Base-by-base conservation (phyloP, 345 rosid species). In the Eucalyptus regnans region DNA sequence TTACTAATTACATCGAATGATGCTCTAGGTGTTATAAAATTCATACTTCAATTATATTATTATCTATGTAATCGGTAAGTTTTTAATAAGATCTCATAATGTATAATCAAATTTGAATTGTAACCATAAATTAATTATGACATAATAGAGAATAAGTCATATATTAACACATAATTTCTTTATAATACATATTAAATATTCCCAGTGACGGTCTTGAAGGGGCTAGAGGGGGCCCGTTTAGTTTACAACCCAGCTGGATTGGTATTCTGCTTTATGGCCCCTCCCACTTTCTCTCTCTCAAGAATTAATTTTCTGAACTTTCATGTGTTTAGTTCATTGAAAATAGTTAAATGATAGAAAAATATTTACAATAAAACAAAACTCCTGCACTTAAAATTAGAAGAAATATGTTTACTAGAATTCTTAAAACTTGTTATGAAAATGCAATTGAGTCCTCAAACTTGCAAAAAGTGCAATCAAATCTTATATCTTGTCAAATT, bases 401-500 rank as follows among this genome's bases (percentile, higher is more conserved):
- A 56, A 16, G 22, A 1, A 56, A 9, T 23, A 17, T 17, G 56
- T 51, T 51, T 0, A 51, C 2, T 17, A 0, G 2, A 51, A 51
- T 51, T 51, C 22, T 0, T 51, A 17, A 51, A 51, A 17, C 1
- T 51, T 51, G 4, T 51, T 17, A 51, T 0, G 8, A 51, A 51
- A 3, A 51, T 51, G 2, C 0, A 51, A 17, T 51, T 51, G 1
- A 51, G 0, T 51, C 0, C 1, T 51, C 9, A 17, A 51, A 51
- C 2, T 51, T 17, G 1, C 0, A 17, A 51, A 51, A 51, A 17
- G 1, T 51, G 4, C 2, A 51, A 51, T 51, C 4, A 17, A 7
- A 3, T 51, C 22, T 0, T 3, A 51, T 1, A 51, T 51, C 4
- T 51, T 51, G 9, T 51, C 22, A 51, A 51, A 51, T 51, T 51